These are phyloP conservation scores for Xylaria castorea DNA, from an alignment of 495 filamentous ascomycete genomes.

Conservation along the genomic window DNA sequence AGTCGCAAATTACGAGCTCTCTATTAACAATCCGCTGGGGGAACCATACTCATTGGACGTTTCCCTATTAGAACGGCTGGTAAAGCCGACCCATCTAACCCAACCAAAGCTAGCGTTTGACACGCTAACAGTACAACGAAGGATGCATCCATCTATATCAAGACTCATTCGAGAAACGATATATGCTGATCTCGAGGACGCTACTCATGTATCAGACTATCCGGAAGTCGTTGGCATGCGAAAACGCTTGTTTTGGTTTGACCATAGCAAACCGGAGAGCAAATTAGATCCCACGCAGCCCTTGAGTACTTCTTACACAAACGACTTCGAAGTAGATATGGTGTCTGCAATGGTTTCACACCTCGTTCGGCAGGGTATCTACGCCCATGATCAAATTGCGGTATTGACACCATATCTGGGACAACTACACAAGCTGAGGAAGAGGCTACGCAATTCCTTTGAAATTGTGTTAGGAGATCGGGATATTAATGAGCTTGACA, in stretches of 20 bases:
- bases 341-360: constrained; percentile 66
- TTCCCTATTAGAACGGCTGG: constrained; percentile 73
- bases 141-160: constrained; percentile 78
- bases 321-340: constrained; percentile 69
- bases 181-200: constrained; percentile 66
- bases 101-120: constrained; percentile 59
- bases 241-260: constrained; percentile 71
- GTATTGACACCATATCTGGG: constrained; percentile 74
- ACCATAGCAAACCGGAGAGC: constrained; percentile 63
- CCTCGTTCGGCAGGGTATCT: constrained; percentile 67
- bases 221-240: constrained; percentile 67
- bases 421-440: constrained; percentile 65
- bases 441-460: constrained; percentile 54
- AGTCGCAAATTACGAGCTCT: constrained; percentile 67
- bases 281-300: constrained; percentile 43
- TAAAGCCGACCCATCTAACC: constrained; percentile 46
- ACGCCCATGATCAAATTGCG: constrained; percentile 68
- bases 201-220: constrained; percentile 54
- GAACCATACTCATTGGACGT: constrained; percentile 66
- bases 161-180: constrained; percentile 61
- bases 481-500: constrained; percentile 63
- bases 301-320: constrained; percentile 61
- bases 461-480: constrained; percentile 65
- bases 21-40: constrained; percentile 60
- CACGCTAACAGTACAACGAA: constrained; percentile 68